These are phyloP conservation scores for Colletotrichum tofieldiae DNA, from an alignment of 2,329 filamentous ascomycete genomes.

Conservation along the genomic window DNA sequence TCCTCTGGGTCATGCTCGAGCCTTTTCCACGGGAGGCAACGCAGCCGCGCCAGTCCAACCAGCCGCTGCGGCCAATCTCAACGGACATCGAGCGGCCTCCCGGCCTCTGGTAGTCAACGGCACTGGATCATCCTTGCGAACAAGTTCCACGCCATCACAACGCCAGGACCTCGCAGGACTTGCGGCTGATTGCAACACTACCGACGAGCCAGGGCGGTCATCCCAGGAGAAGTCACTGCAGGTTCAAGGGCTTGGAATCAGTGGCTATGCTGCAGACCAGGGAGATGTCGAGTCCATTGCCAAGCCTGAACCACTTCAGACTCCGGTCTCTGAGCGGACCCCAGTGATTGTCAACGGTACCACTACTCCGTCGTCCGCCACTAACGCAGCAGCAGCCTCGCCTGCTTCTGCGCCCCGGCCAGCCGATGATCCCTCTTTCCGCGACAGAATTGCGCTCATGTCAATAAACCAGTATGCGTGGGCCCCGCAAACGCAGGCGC, in stretches of 20 bases:
- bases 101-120: conserved; percentile 69
- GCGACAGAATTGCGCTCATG: conserved; percentile 60
- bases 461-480: conserved; percentile 52
- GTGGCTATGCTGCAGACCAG: conserved; percentile 20
- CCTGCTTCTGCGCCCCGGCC: conserved; percentile 30
- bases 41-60: conserved; percentile 58
- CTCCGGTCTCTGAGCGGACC: conserved; percentile 46
- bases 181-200: conserved; percentile 31
- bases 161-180: conserved; percentile 2
- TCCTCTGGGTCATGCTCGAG: conserved; percentile 66
- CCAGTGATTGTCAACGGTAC: conserved; percentile 57
- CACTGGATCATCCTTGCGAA: conserved; percentile 62
- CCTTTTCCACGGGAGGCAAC: conserved; percentile 57
- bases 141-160: conserved; percentile 49
- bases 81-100: conserved; percentile 55
- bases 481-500: conserved; percentile 35
- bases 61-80: conserved; percentile 55
- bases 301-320: conserved; percentile 29
- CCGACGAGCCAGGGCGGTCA: conserved; percentile 45
- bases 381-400: conserved; percentile 37
- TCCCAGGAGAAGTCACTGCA: conserved; percentile 50
- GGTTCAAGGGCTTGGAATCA: conserved; percentile 44
- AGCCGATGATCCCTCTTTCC: conserved; percentile 58
- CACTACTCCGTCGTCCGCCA: conserved; percentile 38
- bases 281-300: conserved; percentile 9